Conservation (phyloP, 2,329 filamentous ascomycete species). For the Beauveria asiatica region DNA sequence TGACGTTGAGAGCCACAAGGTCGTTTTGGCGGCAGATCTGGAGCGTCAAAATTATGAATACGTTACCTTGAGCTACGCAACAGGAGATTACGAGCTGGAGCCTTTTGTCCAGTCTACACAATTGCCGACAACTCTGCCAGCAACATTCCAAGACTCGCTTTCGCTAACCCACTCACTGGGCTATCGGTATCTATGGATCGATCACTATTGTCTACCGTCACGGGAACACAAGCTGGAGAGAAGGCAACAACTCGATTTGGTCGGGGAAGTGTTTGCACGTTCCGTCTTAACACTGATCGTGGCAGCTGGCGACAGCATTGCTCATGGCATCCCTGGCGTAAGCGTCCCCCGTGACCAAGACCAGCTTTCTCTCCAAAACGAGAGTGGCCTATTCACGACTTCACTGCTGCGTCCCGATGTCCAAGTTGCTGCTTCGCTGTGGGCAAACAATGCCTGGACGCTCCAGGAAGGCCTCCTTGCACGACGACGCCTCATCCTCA, state of each 20-base stretch:
- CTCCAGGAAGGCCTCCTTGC: slow-evolving; percentile 29
- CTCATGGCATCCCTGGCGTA: slow-evolving; percentile 27
- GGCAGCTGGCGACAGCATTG: slow-evolving; percentile 23
- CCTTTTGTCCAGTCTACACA: slow-evolving; percentile 9
- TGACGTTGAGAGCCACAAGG: slow-evolving; percentile 21
- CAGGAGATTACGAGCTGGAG: background rate
- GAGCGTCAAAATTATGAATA: slow-evolving; percentile 20
- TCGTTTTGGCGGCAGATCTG: slow-evolving; percentile 23
- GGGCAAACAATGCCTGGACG: slow-evolving; percentile 28
- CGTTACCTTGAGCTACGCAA: slow-evolving; percentile 29
- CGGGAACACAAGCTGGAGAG: slow-evolving; percentile 18
- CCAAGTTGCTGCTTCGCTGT: slow-evolving; percentile 26
- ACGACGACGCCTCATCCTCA: slow-evolving; percentile 28
- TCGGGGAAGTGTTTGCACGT: slow-evolving; percentile 26
- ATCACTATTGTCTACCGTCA: slow-evolving; percentile 27
- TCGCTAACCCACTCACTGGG: slow-evolving; percentile 23
- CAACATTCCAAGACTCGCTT: slow-evolving; percentile 26
- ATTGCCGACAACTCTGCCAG: slow-evolving; percentile 21
- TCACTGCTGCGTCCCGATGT: slow-evolving; percentile 27
- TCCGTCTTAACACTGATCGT: slow-evolving; percentile 27
- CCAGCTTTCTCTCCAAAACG: slow-evolving; percentile 27
- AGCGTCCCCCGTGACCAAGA: slow-evolving; percentile 23
- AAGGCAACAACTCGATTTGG: slow-evolving; percentile 21
- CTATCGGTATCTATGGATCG: slow-evolving; percentile 30
- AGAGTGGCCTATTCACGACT: slow-evolving; percentile 26